Evolutionary conservation across 1,284 basidiomycete species (phyloP), one percentile per base, ranked within the genome.

Genomic region (Leccinum subspadiceum): DNA sequence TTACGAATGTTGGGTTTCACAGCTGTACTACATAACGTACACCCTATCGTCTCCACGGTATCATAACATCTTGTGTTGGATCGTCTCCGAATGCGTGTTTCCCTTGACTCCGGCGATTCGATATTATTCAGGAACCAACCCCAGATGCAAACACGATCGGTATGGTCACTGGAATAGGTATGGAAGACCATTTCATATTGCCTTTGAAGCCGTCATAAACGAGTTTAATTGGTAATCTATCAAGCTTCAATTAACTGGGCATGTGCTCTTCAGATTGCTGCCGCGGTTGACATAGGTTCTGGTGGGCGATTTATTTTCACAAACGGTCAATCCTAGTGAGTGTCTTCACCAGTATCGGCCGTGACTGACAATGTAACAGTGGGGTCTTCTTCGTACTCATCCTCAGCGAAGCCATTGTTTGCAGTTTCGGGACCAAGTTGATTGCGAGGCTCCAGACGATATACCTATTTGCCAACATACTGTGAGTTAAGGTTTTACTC

Each of bases 221-320:
- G 48, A 15, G 48, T 51, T n/a, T 29, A 10, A 51, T 29, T 48
- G n/a, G 22, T 24, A 24, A 51, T 50, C 12, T 26, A 24, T 12
- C 20, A 33, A 66, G 79, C 81, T 3, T 78, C 77, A 3, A 67
- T 81, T 7, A 77, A 75, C 31, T 82, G 79, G 80, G 78, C 70
- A 49, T 77, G 73, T 53, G 69, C 78, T 12, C 59, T 75, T 15
- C 76, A 78, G 61, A 71, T 78, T 31, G 71, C 74, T 58, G 77
- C 77, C 0, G 77, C 74, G 5, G 71, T 62, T 2, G 69, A 67
- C 39, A 78, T 78, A 49, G 74, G 72, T 10, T 69, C 75, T 4
- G 66, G 70, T 20, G 65, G 68, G 54, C 64, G 59, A 20, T 72
- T 75, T 49, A 54, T 67, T 17, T 46, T 75, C 3, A 72, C 75